A percentile compares a stretch with the other conserved stretches of the same genome.
These are phyloP conservation scores for Fusarium newnesense DNA, from an alignment of 2,329 filamentous ascomycete species.

Conservation along the genomic window DNA sequence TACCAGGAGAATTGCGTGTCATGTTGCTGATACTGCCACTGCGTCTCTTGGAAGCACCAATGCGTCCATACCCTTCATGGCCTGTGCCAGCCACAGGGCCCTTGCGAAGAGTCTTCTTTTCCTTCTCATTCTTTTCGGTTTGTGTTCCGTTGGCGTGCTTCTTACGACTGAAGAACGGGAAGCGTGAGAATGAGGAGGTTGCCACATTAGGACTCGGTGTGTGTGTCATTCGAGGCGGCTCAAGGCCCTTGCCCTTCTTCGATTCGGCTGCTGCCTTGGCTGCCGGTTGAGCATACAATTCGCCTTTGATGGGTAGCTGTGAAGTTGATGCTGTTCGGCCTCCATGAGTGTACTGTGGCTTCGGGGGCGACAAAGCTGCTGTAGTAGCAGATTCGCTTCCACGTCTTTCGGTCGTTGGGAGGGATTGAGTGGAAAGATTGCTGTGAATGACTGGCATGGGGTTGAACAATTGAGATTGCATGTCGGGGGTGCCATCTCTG, in stretches of 20 bases:
- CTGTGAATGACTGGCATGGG: conserved; percentile 69
- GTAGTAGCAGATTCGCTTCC: conserved; percentile 53
- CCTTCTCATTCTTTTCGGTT: conserved; percentile 64
- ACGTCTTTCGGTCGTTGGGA: conserved; percentile 56
- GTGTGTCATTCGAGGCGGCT: conserved; percentile 47
- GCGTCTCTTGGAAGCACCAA: conserved; percentile 70
- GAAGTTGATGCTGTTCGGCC: conserved; percentile 48
- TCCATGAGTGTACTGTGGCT: conserved; percentile 46
- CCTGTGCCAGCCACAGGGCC: conserved; percentile 93
- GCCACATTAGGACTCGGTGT: conserved; percentile 65
- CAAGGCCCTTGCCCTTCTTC: conserved; percentile 35
- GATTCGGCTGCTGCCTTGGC: conserved; percentile 23
- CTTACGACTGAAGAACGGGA: conserved; percentile 81
- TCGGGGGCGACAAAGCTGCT: conserved; percentile 49
- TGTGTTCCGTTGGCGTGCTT: conserved; percentile 67
- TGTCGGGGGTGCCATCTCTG: conserved; percentile 72
- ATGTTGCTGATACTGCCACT: conserved; percentile 68
- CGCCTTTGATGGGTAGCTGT: conserved; percentile 42
- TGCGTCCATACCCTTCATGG: conserved; percentile 83
- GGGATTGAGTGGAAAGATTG: conserved; percentile 64
- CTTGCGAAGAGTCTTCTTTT: conserved; percentile 62
- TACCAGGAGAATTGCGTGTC: conserved; percentile 56
- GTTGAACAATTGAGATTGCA: conserved; percentile 65
- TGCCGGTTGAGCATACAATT: conserved; percentile 21
- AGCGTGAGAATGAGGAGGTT: conserved; percentile 70